These are phyloP conservation scores for Alopecurus myosuroides DNA, from an alignment of 176 grass and related monocot genomes.

Conservation along the genomic window DNA sequence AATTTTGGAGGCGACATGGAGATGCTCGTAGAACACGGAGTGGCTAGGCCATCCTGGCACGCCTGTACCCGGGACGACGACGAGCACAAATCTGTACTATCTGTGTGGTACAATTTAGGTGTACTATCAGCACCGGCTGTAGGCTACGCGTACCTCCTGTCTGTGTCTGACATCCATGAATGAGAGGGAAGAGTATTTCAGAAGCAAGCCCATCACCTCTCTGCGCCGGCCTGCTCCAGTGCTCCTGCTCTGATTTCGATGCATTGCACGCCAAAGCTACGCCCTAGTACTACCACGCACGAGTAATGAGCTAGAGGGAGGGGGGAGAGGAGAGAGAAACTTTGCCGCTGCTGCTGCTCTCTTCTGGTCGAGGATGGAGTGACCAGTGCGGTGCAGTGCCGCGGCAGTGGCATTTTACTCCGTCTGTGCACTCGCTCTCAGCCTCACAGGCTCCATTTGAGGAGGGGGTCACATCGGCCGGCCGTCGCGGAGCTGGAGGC, in stretches of 20 bases:
- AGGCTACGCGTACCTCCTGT: background rate
- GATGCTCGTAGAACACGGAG: no score
- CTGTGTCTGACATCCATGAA: constrained; percentile 48
- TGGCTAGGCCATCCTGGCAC: no score
- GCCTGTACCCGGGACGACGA: background rate
- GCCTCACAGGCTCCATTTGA: background rate
- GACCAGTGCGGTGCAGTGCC: background rate
- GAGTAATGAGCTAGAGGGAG: background rate
- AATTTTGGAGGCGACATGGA: no score
- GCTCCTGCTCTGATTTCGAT: constrained; percentile 50
- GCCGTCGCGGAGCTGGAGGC: background rate
- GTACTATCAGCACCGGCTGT: background rate
- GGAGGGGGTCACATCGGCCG: background rate
- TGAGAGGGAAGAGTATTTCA: constrained; percentile 51
- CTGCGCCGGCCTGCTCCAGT: background rate
- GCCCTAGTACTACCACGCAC: background rate
- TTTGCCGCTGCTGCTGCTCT: background rate
- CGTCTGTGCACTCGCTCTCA: constrained; percentile 9
- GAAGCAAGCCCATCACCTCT: constrained; percentile 41
- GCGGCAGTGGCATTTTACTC: constrained; percentile 38
- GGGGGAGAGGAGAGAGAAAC: constrained; percentile 16
- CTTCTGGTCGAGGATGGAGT: background rate
- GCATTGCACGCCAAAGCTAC: constrained; percentile 44
- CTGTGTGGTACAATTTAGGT: background rate
- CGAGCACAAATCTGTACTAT: background rate